Percentiles rank a stretch among this genome's conserved stretches.
Conservation (phyloP, 495 filamentous ascomycete species). For the Usnea hakonensis region DNA sequence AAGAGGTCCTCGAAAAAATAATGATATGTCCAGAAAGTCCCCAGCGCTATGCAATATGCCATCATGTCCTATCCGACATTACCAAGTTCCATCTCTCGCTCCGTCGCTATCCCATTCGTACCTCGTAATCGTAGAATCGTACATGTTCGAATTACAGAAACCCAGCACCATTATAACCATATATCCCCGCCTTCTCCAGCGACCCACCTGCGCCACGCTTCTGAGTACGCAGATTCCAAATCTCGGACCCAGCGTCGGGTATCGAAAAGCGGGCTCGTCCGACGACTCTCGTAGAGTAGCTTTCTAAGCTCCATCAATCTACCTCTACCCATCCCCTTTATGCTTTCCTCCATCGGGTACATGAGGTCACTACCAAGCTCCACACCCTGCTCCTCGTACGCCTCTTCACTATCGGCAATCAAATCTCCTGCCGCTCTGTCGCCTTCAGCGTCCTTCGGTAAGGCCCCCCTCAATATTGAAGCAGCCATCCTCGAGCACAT, state of each 20-base stretch:
- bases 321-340: constrained; percentile 52
- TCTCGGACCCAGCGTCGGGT: constrained; percentile 88
- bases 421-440: constrained; percentile 63
- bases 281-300: constrained; percentile 73
- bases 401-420: constrained; percentile 65
- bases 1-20: not conserved
- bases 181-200: constrained; percentile 86
- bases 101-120: not conserved
- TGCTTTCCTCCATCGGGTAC: constrained; percentile 46
- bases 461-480: constrained; percentile 80
- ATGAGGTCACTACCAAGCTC: constrained; percentile 58
- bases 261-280: constrained; percentile 81
- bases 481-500: constrained; percentile 99
- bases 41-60: constrained; percentile 12
- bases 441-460: constrained; percentile 63
- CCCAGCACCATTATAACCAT: constrained; percentile 40
- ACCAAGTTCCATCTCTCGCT: not conserved
- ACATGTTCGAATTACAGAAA: not conserved
- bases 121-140: constrained; percentile 10
- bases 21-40: not conserved
- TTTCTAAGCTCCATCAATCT: constrained; percentile 67
- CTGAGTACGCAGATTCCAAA: constrained; percentile 79
- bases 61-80: not conserved
- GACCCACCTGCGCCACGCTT: constrained; percentile 85
- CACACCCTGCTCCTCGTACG: constrained; percentile 77